Percentiles rank a stretch among this genome's conserved stretches.
Evolutionary conservation across 2,329 filamentous ascomycete species (phyloP).

Genomic region (Colletotrichum noveboracense): DNA sequence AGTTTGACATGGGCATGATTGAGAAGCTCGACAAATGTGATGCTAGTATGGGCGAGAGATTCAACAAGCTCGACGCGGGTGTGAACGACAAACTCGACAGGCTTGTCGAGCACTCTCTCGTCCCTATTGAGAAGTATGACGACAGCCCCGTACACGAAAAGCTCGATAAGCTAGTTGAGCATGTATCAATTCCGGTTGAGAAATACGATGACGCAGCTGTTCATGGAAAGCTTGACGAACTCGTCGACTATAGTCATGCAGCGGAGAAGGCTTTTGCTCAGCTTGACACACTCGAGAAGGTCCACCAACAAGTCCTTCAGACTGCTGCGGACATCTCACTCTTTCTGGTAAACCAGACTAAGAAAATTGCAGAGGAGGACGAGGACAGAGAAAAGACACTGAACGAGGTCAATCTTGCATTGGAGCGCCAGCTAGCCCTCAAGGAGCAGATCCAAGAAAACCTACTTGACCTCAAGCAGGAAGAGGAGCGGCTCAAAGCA

Average conservation of each 20-base stretch:
- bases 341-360: conserved; percentile 79
- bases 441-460: conserved; percentile 66
- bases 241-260: conserved; percentile 68
- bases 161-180: conserved; percentile 39
- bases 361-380: conserved; percentile 76
- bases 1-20: conserved; percentile 42
- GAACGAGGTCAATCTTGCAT: conserved; percentile 78
- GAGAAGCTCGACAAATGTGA: conserved; percentile 43
- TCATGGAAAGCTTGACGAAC: conserved; percentile 35
- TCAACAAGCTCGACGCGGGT: neutral
- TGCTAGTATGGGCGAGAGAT: conserved; percentile 46
- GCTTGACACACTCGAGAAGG: conserved; percentile 83
- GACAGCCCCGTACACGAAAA: conserved; percentile 30
- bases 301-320: conserved; percentile 84
- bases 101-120: conserved; percentile 8
- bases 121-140: conserved; percentile 24
- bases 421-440: conserved; percentile 76
- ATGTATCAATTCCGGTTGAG: conserved; percentile 11
- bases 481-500: conserved; percentile 58
- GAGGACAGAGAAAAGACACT: conserved; percentile 80
- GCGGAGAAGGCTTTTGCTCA: conserved; percentile 75
- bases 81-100: conserved; percentile 4
- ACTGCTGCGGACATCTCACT: conserved; percentile 85
- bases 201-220: conserved; percentile 29
- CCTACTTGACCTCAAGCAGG: conserved; percentile 54